Conservation (phyloP, 257 asterid genomes). For the Forsythia suspensa region DNA sequence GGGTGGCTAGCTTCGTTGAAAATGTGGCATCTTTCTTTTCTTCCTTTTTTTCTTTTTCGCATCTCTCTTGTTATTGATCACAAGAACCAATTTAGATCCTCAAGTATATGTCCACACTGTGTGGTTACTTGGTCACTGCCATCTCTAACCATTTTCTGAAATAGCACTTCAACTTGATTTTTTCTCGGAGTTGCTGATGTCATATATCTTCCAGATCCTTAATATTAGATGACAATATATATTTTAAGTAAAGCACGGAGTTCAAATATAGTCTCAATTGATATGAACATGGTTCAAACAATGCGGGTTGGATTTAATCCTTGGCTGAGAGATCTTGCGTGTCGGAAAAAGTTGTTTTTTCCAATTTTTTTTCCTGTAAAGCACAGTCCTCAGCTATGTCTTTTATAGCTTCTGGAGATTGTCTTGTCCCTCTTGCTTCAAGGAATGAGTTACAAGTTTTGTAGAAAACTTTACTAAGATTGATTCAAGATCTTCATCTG, state of each 20-base stretch:
- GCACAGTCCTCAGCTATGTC: background rate
- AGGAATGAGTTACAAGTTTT: background rate
- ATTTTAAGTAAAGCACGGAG: background rate
- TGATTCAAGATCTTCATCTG: background rate
- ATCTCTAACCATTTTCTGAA: background rate
- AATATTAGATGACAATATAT: background rate
- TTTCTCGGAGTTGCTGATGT: background rate
- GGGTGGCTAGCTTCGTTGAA: background rate
- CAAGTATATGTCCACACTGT: background rate
- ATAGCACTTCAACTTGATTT: background rate
- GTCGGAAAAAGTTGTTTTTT: background rate
- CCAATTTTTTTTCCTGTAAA: background rate
- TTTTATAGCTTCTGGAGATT: background rate
- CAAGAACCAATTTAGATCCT: background rate
- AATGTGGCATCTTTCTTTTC: background rate
- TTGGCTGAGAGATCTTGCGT: background rate
- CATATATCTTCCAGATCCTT: background rate
- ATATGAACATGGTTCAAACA: background rate
- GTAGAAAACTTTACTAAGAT: too few relatives aligned
- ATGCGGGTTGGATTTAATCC: background rate
- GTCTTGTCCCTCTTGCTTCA: background rate
- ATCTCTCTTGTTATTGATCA: constrained; percentile 2
- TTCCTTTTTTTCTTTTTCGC: background rate
- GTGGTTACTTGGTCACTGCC: constrained; percentile 3
- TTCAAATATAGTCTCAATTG: background rate